Base-by-base conservation (phyloP, 2,329 filamentous ascomycete species). In the Aspergillus sp. region DNA sequence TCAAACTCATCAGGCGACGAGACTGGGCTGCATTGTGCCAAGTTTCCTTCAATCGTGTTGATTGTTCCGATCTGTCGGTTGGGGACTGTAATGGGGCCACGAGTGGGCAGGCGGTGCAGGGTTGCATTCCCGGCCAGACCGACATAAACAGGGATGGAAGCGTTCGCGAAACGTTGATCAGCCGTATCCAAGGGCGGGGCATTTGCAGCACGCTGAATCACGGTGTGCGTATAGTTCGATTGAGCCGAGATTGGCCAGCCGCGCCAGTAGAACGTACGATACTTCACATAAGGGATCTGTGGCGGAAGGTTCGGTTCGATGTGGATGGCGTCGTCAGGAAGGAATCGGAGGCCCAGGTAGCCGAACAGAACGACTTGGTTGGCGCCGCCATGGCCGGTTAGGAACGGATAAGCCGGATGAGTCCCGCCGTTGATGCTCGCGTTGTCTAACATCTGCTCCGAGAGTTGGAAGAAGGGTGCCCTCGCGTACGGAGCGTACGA, bases 401-500 rank as follows among this genome's bases (percentile, higher is more conserved):
- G 76, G 77, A 91, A 91, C 0, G 89, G 89, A 68, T 84, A 91
- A 0, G 89, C 89, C 0, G 89, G 88, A 62, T 90, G 87, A 0
- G 86, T 88, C 38, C 86, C 87, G 19, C 88, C 89, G 59, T 91
- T 91, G 1, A 77, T 72, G 17, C 77, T 77, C 60, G 81, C 82
- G 64, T 89, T 81, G 68, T 91, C 89, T 22, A 86, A 73, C 51
- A 89, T 78, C 71, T 91, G 89, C 68, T 91, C 89, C 0, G 87
- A 90, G 73, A 89, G 88, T 66, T 90, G 88, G 74, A 86, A 90
- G 82, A 87, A 91, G 0, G 89, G 89, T 0, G 83, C 85, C 17
- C 89, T 82, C 0, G 84, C 78, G 67, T 91, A 91, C 0, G 89
- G 88, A 30, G 85, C 79, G 31, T 84, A 85, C 0, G 85, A 85